Base-by-base conservation (phyloP, 495 filamentous ascomycete genomes). In the Wilcoxina mikolae region DNA sequence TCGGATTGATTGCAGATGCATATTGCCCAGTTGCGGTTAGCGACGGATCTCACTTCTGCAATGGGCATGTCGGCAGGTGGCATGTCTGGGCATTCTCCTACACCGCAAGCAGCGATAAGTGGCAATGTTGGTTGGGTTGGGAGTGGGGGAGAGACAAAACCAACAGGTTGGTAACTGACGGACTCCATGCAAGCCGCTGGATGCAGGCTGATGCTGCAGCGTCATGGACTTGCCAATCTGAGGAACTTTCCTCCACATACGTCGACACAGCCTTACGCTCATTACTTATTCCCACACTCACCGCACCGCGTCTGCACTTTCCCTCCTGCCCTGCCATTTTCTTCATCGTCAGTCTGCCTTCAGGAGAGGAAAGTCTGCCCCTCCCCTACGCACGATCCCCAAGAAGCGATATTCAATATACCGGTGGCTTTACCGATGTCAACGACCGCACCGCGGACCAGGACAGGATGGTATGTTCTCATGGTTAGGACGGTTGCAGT, bases 401-500 rank as follows among this genome's bases (percentile, higher is more conserved):
- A n/a, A n/a, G n/a, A n/a, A n/a, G n/a, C n/a, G n/a, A n/a, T n/a
- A n/a, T n/a, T n/a, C n/a, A n/a, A n/a, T n/a, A n/a, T n/a, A n/a
- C n/a, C n/a, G n/a, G n/a, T n/a, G n/a, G n/a, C n/a, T n/a, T n/a
- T 22, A 1, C 26, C 26, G 15, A 52, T 52, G 49, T 38, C 33
- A n/a, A 41, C 49, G 12, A 41, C 49, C 15, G 49, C 49, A 10
- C 49, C 49, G 18, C 12, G 49, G 33, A 52, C 49, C 9, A 35
- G 49, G 31, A 52, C 49, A 11, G 49, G 49, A 23, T 52, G 49
- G 49, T 52, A 28, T 9, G 49, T 41, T 38, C 4, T 12, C 33
- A 12, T 20, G 1, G 24, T 22, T 22, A 7, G 45, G n/a, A n/a
- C 7, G 45, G 11, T 11, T 49, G 45, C 24, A 7, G 10, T 49